These are phyloP conservation scores for Intubia oerlemansii DNA, from an alignment of 2,329 filamentous ascomycete species.

Conservation along the genomic window DNA sequence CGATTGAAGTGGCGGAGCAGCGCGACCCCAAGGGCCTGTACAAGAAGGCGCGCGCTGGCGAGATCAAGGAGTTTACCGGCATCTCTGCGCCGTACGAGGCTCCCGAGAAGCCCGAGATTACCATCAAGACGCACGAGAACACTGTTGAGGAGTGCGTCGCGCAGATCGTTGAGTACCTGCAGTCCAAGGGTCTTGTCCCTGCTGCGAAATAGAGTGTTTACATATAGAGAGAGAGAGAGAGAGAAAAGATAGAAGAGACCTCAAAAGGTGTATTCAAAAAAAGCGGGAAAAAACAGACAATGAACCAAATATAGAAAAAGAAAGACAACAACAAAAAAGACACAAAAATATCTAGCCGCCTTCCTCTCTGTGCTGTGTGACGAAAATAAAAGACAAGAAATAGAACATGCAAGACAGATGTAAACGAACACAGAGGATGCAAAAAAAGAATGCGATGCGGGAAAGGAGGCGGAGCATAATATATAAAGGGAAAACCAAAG, in stretches of 20 bases:
- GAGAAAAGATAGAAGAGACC: no score
- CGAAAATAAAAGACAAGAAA: no score
- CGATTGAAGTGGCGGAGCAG: slow-evolving; percentile 79
- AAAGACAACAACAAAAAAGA: no score
- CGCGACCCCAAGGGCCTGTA: slow-evolving; percentile 95
- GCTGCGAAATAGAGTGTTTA: not conserved
- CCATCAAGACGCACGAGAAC: slow-evolving; percentile 61
- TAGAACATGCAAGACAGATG: no score
- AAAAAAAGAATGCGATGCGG: no score
- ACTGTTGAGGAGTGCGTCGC: slow-evolving; percentile 75
- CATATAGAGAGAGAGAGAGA: no score
- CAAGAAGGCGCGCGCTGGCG: slow-evolving; percentile 82
- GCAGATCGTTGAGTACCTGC: slow-evolving; percentile 63
- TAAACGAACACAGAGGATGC: no score
- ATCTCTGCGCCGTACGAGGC: slow-evolving; percentile 91
- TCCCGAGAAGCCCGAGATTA: slow-evolving; percentile 67
- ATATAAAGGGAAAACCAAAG: not conserved
- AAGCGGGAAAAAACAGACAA: no score
- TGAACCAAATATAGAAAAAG: no score
- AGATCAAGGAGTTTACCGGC: slow-evolving; percentile 95
- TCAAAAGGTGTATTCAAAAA: slow-evolving; percentile 1
- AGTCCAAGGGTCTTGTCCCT: slow-evolving; percentile 39
- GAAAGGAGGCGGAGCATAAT: no score
- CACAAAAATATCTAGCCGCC: no score
- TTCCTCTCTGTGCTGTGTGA: no score